Base-by-base conservation (phyloP, 345 rosid species). In the Syzygium jambos region DNA sequence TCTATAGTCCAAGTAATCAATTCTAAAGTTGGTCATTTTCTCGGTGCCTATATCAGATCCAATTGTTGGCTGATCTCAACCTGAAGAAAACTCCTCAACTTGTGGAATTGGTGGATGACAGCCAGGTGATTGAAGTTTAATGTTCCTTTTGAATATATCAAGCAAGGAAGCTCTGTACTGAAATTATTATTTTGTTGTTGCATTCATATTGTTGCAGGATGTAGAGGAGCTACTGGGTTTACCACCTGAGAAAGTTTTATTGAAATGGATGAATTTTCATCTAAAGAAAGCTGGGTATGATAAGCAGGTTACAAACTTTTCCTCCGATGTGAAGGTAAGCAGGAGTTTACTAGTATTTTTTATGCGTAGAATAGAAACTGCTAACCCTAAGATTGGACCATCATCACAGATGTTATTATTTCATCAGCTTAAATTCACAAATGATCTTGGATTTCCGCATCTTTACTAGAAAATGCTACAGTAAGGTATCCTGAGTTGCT, bases 261-360 rank as follows among this genome's bases (percentile, higher is more conserved):
- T 98, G 57, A 96, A 98, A 91, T 98, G 99, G 99, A 98, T 98
- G 99, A 98, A 98, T 90, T 94, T 94, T 86, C 99, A 98, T 91
- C 90, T 98, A 88, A 96, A 98, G 93, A 98, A 98, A 93, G 96
- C 94, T 89, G 99, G 99, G 77, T 98, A 98, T 52, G 90, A 87
- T 41, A 98, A 98, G 92, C 93, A 94, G 90, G 99, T 96, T 89
- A 96, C 99, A 27, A 98, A 98, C 90, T 98, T 98, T 90, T 95
- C 99, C 52, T 90, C 98, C 57, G 99, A 98, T 93, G 91, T 98
- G 87, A 98, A 98, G 99, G 99, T 96, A 89, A 92, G 88, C 51
- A 30, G 29, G 87, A 90, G 12, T 83, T 86, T 30, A 11, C 22
- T 86, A 65, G 29, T 87, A 46, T 41, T 34, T 63, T 73, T 73